phyloP scores from a whole-genome alignment of 352 stramenopile genomes.

The Phytophthora cactorum region DNA sequence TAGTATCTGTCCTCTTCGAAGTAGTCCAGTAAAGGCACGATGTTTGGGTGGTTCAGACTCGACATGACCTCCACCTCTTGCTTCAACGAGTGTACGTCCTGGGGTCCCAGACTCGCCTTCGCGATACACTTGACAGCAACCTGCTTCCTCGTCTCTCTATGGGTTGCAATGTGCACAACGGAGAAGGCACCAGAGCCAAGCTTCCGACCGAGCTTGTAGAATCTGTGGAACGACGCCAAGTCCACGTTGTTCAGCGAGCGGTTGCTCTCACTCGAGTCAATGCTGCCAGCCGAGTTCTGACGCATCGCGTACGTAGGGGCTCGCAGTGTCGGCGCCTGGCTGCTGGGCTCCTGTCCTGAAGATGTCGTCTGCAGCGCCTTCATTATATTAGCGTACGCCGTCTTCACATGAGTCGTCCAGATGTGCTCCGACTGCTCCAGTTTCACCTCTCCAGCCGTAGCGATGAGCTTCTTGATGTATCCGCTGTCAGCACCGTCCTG shows the following conservation, averaged over 20 bases:
- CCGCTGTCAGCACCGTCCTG: slow-evolving; percentile 62
- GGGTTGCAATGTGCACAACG: slow-evolving; percentile 86
- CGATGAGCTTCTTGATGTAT: slow-evolving; percentile 81
- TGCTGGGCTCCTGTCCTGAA: slow-evolving; percentile 31
- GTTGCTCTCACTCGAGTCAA: slow-evolving; percentile 39
- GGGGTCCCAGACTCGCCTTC: slow-evolving; percentile 54
- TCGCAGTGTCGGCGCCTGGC: slow-evolving; percentile 31
- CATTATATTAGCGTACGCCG: slow-evolving; percentile 83
- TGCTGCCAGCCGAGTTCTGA: slow-evolving; percentile 56
- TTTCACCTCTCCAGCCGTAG: slow-evolving; percentile 76
- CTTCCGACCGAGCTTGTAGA: slow-evolving; percentile 86
- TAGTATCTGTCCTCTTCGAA: slow-evolving; percentile 81
- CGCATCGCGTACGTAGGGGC: slow-evolving; percentile 36
- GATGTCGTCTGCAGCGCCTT: slow-evolving; percentile 64
- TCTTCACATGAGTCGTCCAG: slow-evolving; percentile 79
- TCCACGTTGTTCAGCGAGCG: slow-evolving; percentile 40
- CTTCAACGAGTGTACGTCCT: slow-evolving; percentile 66
- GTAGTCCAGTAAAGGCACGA: slow-evolving; percentile 77
- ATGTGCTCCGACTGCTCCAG: slow-evolving; percentile 57
- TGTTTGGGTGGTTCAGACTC: slow-evolving; percentile 72
- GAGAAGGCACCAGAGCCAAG: slow-evolving; percentile 89
- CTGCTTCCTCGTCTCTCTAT: slow-evolving; percentile 74
- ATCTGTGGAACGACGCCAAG: slow-evolving; percentile 60
- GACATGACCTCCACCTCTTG: slow-evolving; percentile 80
- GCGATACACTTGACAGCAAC: slow-evolving; percentile 85